A percentile compares a stretch with the other conserved stretches of the same genome.
Conservation (phyloP, 1,284 basidiomycete species). For the Fomitopsis palustris region DNA sequence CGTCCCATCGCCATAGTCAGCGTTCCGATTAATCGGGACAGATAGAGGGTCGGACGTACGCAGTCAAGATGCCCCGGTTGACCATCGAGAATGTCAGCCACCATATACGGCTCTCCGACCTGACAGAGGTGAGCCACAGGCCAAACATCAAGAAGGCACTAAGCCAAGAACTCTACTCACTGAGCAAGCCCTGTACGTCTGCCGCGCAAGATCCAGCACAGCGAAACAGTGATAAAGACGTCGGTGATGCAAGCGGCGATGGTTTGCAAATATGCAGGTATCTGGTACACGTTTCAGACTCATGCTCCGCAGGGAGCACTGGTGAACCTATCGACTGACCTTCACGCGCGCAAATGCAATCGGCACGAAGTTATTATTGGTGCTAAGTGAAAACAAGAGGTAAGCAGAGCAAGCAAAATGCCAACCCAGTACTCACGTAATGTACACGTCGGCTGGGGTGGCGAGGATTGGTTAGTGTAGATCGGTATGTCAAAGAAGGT, state of each 20-base stretch:
- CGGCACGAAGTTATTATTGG: neutral
- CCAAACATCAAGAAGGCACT: neutral
- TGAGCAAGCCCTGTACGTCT: neutral
- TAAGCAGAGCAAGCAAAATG: neutral
- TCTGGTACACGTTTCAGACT: neutral
- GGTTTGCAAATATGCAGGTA: neutral
- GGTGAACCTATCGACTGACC: neutral
- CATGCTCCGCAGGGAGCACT: neutral
- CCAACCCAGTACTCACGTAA: neutral
- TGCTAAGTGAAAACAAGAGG: neutral
- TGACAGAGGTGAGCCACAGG: neutral
- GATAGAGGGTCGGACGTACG: neutral
- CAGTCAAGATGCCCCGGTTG: neutral
- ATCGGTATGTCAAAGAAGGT: neutral
- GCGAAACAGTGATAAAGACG: neutral
- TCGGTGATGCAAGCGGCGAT: neutral
- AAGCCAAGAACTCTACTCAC: neutral
- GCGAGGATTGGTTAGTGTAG: neutral
- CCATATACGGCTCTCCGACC: neutral
- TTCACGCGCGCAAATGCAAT: neutral
- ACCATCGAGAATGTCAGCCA: slow-evolving; percentile 1
- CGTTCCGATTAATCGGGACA: neutral
- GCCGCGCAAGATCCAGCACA: slow-evolving; percentile 1
- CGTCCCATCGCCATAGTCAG: neutral
- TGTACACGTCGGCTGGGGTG: neutral